Percentiles rank a stretch among this genome's conserved stretches.
phyloP scores from a whole-genome alignment of 768 basidiomycete genomes.

The Hypholoma sublateritium region DNA sequence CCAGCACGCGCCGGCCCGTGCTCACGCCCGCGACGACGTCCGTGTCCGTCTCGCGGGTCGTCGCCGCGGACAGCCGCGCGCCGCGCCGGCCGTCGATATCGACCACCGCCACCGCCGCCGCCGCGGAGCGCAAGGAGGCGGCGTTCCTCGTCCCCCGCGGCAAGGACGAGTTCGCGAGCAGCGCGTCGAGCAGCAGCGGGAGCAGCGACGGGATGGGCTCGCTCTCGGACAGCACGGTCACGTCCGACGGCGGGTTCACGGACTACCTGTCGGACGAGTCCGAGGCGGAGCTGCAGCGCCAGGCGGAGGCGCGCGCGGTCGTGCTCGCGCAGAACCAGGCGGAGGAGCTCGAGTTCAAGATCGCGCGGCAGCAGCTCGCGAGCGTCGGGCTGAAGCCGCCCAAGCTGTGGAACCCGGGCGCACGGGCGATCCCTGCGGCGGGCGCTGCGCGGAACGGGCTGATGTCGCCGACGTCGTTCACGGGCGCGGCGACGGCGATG shows the following conservation, averaged over 20 bases:
- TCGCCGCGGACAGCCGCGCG: constrained; percentile 33
- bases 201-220: constrained; percentile 67
- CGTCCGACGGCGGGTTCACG: constrained; percentile 85
- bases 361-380: constrained; percentile 76
- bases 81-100: constrained; percentile 32
- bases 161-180: constrained; percentile 39
- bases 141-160: constrained; percentile 24
- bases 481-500: constrained; percentile 18
- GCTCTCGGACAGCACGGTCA: constrained; percentile 72
- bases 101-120: constrained; percentile 9
- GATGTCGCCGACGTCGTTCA: constrained; percentile 14
- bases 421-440: constrained; percentile 22
- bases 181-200: constrained; percentile 59
- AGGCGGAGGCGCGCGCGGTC: constrained; percentile 80
- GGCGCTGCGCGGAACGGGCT: constrained; percentile 3
- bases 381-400: constrained; percentile 75
- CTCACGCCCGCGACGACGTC: constrained; percentile 42
- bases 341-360: constrained; percentile 81
- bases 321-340: constrained; percentile 76
- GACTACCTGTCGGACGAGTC: constrained; percentile 92
- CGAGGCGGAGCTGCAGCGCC: constrained; percentile 84
- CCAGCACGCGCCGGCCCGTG: constrained; percentile 42
- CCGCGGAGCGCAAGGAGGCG: constrained; percentile 9
- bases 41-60: constrained; percentile 37
- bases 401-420: constrained; percentile 68